These are phyloP conservation scores for Leishmania tropica DNA, from an alignment of 208 protist species.

Conservation along the genomic window DNA sequence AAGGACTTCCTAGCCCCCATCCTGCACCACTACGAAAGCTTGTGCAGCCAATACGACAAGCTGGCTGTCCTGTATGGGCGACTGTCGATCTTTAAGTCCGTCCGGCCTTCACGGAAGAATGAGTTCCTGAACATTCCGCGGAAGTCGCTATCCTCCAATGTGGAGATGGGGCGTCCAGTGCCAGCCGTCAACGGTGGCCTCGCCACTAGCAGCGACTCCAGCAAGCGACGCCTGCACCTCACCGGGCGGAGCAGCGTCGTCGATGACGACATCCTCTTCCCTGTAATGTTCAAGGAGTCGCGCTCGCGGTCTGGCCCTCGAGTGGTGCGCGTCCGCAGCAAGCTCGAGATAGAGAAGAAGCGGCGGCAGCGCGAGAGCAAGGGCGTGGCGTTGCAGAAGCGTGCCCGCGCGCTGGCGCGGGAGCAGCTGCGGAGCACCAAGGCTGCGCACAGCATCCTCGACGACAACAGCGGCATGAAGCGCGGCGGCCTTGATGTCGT, in stretches of 20 bases:
- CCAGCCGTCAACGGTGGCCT: background rate
- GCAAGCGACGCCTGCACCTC: constrained; percentile 22
- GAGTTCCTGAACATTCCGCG: constrained; percentile 59
- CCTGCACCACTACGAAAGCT: constrained; percentile 75
- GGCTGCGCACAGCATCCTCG: constrained; percentile 33
- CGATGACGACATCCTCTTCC: constrained; percentile 73
- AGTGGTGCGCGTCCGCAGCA: constrained; percentile 57
- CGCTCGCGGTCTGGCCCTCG: constrained; percentile 47
- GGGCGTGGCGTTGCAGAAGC: constrained; percentile 45
- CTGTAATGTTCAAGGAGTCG: constrained; percentile 76
- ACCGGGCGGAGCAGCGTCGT: constrained; percentile 25
- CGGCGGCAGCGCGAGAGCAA: constrained; percentile 22
- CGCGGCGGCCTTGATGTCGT: constrained; percentile 11
- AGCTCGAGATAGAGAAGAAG: constrained; percentile 35
- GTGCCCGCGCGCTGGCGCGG: constrained; percentile 18
- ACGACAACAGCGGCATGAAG: constrained; percentile 26
- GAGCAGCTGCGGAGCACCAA: constrained; percentile 18
- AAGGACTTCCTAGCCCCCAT: constrained; percentile 78
- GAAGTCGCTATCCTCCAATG: constrained; percentile 45
- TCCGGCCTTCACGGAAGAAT: constrained; percentile 69
- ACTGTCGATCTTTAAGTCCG: constrained; percentile 79
- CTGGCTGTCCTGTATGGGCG: constrained; percentile 76
- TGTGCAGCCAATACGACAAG: constrained; percentile 67
- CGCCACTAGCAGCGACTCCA: background rate
- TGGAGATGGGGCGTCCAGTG: constrained; percentile 39